Evolutionary conservation across 2,329 filamentous ascomycete genomes (phyloP), one percentile per base, ranked within the genome.

Genomic region (Albifimbria verrucaria): DNA sequence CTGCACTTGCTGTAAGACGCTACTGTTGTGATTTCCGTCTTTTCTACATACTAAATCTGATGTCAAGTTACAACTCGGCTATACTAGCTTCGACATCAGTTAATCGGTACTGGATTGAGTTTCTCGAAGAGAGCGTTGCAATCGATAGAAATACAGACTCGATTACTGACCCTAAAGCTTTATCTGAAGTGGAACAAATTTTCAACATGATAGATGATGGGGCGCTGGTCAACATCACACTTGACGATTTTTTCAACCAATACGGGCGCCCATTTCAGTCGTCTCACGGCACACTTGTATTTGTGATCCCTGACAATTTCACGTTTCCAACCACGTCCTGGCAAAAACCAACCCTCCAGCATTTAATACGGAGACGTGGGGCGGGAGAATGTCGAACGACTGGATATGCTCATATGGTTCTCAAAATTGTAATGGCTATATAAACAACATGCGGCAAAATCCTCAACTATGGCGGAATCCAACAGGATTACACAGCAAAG

Each of bases 1-100:
- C 11, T 59, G 2, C 57, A 59, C 36, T 50, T 59, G 1, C 53
- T 60, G 39, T 57, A 52, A 2, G 56, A 55, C 32, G 50, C 48
- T n/a, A 51, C 55, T 0, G 58, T 61, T 0, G 41, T 59, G 0
- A 52, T 2, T 56, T 59, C 5, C 54, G 49, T 12, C 9, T 55
- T 6, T 55, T 60, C 56, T 60, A 58, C 18, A n/a, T 48, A 26
- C 24, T 44, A 20, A 44, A 6, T 21, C 6, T 6, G 12, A 4
- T 44, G 4, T 21, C 10, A 5, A 47, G 44, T 7, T 47, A 47
- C 22, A 47, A 47, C 22, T 47, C 44, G 10, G 15, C 44, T 3
- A 24, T 47, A 9, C 10, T 25, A n/a, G 22, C 44, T 4, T 24
- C 44, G 43, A 46, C 43, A 11, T 46, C 43, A 9, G 24, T 18